These are phyloP conservation scores for Fusarium chuoi DNA, from an alignment of 2,329 filamentous ascomycete genomes.

Conservation along the genomic window DNA sequence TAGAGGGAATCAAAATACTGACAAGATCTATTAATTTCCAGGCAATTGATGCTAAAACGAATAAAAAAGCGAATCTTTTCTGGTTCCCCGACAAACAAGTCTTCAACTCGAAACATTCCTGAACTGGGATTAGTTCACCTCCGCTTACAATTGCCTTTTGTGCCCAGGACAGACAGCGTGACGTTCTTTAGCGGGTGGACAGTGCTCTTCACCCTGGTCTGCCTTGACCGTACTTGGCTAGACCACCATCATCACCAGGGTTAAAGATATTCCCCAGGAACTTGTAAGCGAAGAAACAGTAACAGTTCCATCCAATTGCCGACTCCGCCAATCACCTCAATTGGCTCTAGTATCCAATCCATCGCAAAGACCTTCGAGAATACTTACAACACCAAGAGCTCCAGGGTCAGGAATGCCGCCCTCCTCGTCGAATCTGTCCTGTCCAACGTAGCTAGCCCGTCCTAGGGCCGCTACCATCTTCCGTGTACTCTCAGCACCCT, in stretches of 20 bases:
- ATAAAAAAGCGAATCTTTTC: neutral
- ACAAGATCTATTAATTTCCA: neutral
- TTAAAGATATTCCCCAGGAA: neutral
- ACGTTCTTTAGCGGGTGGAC: neutral
- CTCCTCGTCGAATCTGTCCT: constrained; percentile 66
- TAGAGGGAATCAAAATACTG: neutral
- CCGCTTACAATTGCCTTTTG: constrained; percentile 11
- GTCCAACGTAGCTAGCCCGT: constrained; percentile 80
- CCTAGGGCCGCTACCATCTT: constrained; percentile 79
- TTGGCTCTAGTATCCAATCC: neutral
- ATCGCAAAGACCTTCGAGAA: constrained; percentile 24
- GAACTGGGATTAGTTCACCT: neutral
- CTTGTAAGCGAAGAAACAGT: neutral
- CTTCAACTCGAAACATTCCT: neutral
- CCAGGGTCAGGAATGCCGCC: constrained; percentile 71
- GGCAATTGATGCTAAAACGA: neutral
- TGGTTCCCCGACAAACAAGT: neutral
- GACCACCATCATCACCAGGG: neutral
- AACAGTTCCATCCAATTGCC: neutral
- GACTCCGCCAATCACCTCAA: neutral
- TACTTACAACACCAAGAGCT: constrained; percentile 53
- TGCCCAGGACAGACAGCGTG: neutral
- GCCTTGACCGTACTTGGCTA: neutral
- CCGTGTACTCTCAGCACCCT: constrained; percentile 72
- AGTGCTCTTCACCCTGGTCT: neutral